Evolutionary conservation across 2,329 filamentous ascomycete species (phyloP).

Genomic region (Claviceps africana): DNA sequence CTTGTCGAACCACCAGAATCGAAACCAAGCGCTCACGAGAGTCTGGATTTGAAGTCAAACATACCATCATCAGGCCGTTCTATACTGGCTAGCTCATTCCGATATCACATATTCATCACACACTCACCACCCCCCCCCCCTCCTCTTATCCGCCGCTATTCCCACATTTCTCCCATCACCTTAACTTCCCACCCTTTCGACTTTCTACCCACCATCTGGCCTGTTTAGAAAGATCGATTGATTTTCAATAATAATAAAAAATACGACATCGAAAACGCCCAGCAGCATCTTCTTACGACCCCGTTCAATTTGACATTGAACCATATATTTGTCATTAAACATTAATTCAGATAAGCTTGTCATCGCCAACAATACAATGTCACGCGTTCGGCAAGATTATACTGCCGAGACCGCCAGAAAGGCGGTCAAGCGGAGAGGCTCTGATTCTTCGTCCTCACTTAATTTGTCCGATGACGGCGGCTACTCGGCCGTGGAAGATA

Average conservation of each 20-base stretch:
- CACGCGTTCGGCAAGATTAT: slow-evolving; percentile 37
- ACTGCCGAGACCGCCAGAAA: slow-evolving; percentile 27
- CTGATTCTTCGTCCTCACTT: slow-evolving; percentile 39
- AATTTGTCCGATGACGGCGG: slow-evolving; percentile 56
- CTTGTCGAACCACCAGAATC: not conserved
- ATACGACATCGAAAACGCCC: not conserved
- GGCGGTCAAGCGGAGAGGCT: slow-evolving; percentile 32
- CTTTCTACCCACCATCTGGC: not conserved
- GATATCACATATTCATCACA: not conserved
- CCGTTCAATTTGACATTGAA: not conserved
- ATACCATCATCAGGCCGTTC: slow-evolving; percentile 18
- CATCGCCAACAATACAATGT: slow-evolving; percentile 22
- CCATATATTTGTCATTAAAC: not conserved
- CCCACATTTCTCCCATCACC: not conserved
- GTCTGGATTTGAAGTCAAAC: slow-evolving; percentile 24
- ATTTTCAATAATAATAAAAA: not conserved
- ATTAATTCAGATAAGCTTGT: not conserved
- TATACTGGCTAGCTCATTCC: slow-evolving; percentile 13
- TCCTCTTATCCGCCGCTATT: not conserved
- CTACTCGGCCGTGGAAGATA: slow-evolving; percentile 65
- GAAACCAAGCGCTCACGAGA: slow-evolving; percentile 16
- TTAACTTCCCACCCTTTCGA: not conserved
- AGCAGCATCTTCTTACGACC: not conserved
- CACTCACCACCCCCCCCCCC: not conserved
- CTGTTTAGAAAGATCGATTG: not conserved